Conservation (phyloP, 2,329 filamentous ascomycete species). For the Cercospora sesami region DNA sequence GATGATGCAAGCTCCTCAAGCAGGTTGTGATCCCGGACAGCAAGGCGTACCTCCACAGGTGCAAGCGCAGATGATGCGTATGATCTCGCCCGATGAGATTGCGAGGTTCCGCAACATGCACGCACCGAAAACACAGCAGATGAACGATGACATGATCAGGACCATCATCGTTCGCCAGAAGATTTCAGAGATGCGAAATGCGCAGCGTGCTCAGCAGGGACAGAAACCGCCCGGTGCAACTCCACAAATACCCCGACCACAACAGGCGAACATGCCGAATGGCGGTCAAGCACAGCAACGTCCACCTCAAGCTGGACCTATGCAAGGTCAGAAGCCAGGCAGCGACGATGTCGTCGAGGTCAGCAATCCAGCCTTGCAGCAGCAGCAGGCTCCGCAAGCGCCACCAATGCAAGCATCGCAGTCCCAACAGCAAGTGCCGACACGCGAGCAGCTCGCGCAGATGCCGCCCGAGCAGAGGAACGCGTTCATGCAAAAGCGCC, state of each 20-base stretch:
- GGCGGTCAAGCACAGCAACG: slow-evolving; percentile 19
- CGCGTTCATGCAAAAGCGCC: slow-evolving; percentile 15
- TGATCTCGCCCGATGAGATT: slow-evolving; percentile 42
- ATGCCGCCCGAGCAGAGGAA: slow-evolving; percentile 25
- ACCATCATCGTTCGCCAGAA: slow-evolving; percentile 33
- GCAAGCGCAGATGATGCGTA: slow-evolving; percentile 20
- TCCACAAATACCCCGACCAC: slow-evolving; percentile 34
- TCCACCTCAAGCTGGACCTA: slow-evolving; percentile 14
- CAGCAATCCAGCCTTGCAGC: slow-evolving; percentile 30
- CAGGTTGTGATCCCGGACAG: slow-evolving; percentile 32
- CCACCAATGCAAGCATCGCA: slow-evolving; percentile 27
- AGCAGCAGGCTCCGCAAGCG: slow-evolving; percentile 37
- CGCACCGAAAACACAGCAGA: slow-evolving; percentile 37
- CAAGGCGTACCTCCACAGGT: slow-evolving; percentile 19
- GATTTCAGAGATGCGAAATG: slow-evolving; percentile 22
- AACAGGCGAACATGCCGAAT: slow-evolving; percentile 16
- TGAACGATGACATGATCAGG: slow-evolving; percentile 48
- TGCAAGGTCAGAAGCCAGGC: slow-evolving; percentile 29
- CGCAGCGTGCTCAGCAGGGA: slow-evolving; percentile 40
- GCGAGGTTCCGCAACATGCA: slow-evolving; percentile 39
- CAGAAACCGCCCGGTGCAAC: slow-evolving; percentile 33
- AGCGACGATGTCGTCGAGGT: slow-evolving; percentile 47
- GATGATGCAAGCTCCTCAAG: slow-evolving; percentile 21
- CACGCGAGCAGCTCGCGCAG: slow-evolving; percentile 31
- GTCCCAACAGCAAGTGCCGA: slow-evolving; percentile 24